Evolutionary conservation across 805 yeast species (phyloP).

Genomic region (Candida coleopterorum): DNA sequence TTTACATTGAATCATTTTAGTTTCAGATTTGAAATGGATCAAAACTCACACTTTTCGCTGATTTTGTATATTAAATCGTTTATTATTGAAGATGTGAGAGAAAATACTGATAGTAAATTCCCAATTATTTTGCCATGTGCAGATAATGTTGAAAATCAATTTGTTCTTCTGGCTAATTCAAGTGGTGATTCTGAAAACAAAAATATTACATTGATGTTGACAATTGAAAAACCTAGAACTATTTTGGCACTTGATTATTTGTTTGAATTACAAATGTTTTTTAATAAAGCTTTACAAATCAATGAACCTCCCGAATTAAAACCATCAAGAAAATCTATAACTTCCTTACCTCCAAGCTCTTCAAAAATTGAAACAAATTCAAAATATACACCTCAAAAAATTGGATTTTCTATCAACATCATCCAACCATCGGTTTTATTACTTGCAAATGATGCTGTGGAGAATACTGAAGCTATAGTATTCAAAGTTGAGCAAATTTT

Average conservation of each 20-base stretch:
- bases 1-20: constrained; percentile 56
- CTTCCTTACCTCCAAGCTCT: neutral
- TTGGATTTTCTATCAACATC: constrained; percentile 62
- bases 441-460: constrained; percentile 69
- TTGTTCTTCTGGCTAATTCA: constrained; percentile 50
- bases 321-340: constrained; percentile 3
- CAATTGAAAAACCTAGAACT: constrained; percentile 75
- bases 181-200: constrained; percentile 35
- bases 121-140: constrained; percentile 75
- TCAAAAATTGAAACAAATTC: constrained; percentile 3
- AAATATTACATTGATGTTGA: constrained; percentile 46
- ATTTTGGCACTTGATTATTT: constrained; percentile 84
- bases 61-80: constrained; percentile 67
- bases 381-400: constrained; percentile 9
- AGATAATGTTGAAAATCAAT: constrained; percentile 61
- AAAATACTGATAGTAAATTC: constrained; percentile 59
- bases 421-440: constrained; percentile 73
- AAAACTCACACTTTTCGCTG: constrained; percentile 53
- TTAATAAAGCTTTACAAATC: constrained; percentile 44
- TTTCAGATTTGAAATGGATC: constrained; percentile 44
- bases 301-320: constrained; percentile 8
- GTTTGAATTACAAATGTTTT: constrained; percentile 65
- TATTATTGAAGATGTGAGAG: constrained; percentile 70
- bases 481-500: constrained; percentile 79
- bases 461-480: constrained; percentile 80